phyloP scores from a whole-genome alignment of 2,329 filamentous ascomycete species.

The Penicillium paneum region DNA sequence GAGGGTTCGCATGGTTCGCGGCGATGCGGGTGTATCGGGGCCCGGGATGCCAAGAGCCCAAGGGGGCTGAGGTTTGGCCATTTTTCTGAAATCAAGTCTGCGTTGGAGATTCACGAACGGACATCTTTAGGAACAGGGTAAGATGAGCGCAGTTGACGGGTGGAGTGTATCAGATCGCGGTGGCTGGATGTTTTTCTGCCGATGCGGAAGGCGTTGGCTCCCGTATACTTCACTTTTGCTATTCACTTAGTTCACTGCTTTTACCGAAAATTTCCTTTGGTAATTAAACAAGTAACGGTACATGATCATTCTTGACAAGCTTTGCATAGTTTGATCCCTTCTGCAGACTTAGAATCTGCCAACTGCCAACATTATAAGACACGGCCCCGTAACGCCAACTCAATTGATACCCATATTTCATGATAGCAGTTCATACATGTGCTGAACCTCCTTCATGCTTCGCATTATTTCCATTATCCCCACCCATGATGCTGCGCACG shows the following conservation, averaged over 20 bases:
- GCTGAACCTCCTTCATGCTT: constrained; percentile 17
- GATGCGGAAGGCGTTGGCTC: constrained; percentile 15
- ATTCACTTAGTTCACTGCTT: background rate
- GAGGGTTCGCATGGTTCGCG: constrained; percentile 64
- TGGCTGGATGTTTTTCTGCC: constrained; percentile 28
- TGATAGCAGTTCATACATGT: constrained; percentile 11
- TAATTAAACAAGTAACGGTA: background rate
- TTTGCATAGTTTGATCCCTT: background rate
- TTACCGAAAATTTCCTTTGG: background rate
- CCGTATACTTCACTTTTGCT: constrained; percentile 1
- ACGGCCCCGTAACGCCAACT: constrained; percentile 15
- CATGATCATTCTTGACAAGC: background rate
- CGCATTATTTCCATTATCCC: constrained; percentile 35
- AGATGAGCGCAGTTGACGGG: background rate
- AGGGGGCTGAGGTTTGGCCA: constrained; percentile 22
- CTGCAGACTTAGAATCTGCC: background rate
- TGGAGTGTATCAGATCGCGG: constrained; percentile 9
- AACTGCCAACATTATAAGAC: background rate
- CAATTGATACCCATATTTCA: constrained; percentile 2
- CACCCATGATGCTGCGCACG: constrained; percentile 65
- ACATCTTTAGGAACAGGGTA: constrained; percentile 6
- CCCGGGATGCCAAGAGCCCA: constrained; percentile 25
- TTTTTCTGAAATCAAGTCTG: constrained; percentile 12
- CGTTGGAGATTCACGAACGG: constrained; percentile 4
- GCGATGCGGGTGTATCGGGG: constrained; percentile 50